Base-by-base conservation (phyloP, 1,284 basidiomycete genomes). In the Cutaneotrichosporon mucoides region DNA sequence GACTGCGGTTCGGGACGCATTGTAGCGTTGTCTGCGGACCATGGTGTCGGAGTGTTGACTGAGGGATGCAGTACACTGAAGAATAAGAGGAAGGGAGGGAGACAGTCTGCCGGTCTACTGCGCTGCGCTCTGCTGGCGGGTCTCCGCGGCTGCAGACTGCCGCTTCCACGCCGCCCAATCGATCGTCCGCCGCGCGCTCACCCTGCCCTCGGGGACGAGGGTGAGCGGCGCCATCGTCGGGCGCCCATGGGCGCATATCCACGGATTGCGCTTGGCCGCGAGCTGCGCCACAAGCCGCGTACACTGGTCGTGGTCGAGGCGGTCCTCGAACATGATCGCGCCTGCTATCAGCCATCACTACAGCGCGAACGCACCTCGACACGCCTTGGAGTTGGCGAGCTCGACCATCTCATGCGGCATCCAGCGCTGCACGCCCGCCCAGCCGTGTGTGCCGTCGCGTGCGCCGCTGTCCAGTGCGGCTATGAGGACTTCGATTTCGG, bases 241-340 rank as follows among this genome's bases (percentile, higher is more conserved):
- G 46, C 78, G 63, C 0, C 93, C 94, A 77, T 98, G 94, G 13
- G 94, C 94, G 78, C 94, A 98, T 71, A 90, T 89, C 76, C 95
- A 96, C 1, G 94, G 93, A 67, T 90, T 88, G 3, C 83, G 81
- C 1, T 90, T 90, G 59, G 82, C 72, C 4, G 86, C 82, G 24
- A 97, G 81, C 65, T 86, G 82, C 6, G 71, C 66, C 41, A 97
- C 79, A 43, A 98, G 82, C 36, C 82, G 81, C 65, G 82, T 73
- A 73, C 90, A 90, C 71, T 95, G 90, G 40, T 83, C 81, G 3
- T 77, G 57, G 13, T 80, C 84, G 51, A 98, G 81, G 1, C 80
- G 62, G 73, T 97, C 94, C 67, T 92, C 93, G 81, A 98, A 98
- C 94, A 98, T 97, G 76, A 96, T 89, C 0, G 93, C 91, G 51